Evolutionary conservation across 129 eudicot genomes (phyloP), one percentile per base, ranked within the genome.

Genomic region (Silybum marianum): DNA sequence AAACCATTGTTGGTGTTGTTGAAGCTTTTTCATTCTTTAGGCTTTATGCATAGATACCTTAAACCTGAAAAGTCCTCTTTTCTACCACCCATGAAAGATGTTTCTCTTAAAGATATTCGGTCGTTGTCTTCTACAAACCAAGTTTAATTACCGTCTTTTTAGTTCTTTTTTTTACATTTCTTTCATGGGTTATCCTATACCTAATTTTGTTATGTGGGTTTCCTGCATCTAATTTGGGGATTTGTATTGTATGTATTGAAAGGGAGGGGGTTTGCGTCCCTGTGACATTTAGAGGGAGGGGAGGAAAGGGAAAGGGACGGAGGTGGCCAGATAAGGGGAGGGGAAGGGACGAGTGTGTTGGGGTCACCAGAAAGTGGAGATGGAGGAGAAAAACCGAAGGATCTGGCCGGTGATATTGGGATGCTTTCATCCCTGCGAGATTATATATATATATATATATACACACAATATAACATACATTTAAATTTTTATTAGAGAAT

Each of bases 21-120:
- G 93, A 94, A 84, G 90, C 89, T 26, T 83, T 94, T 97, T 73
- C 98, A 94, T 80, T 92, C 96, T n/a, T 84, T 94, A 76, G 98
- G 98, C 63, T 97, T 94, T 79, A 89, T 94, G 93, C 98, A 94
- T 87, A 91, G 97, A 38, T 97, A 94, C 80, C 88, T 94, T 30
- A 94, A 94, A 84, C 98, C 98, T 73, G 98, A 94, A 92, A 94
- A 94, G 92, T 94, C 89, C 83, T 94, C 87, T 92, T 94, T 84
- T 71, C 86, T 6, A 94, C 87, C 69, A 76, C 81, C 13, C 86
- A 87, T 70, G 96, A 26, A 94, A 73, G 98, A 92, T 90, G 95
- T 97, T 78, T 78, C 96, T 21, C 89, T 94, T 25, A 92, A 94
- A 77, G 98, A 94, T 84, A 90, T 94, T 80, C 97, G 98, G 67